Base-by-base conservation (phyloP, 495 filamentous ascomycete species). In the Aspergillus cristatus region DNA sequence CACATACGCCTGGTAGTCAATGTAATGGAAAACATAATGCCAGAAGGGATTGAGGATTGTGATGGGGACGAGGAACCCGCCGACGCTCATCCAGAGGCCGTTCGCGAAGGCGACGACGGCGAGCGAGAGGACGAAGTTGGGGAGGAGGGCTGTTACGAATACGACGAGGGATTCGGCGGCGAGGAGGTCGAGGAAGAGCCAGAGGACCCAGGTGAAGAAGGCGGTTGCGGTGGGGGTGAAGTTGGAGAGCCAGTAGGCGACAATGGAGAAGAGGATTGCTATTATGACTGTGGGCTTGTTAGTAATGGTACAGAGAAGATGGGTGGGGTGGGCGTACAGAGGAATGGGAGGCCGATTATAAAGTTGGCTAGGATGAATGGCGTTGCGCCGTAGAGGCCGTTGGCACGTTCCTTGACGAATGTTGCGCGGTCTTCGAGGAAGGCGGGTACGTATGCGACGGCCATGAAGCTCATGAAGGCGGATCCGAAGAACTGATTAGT, bases 401-500 rank as follows among this genome's bases (percentile, higher is more conserved):
- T 89, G 14, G 75, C 75, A n/a, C 81, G 74, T 45, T 91, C 85
- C 59, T 88, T 88, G 60, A 72, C 54, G 50, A 75, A 91, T 0
- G 74, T 79, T 3, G 73, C 65, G 31, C 76, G 75, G 51, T 91
- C 85, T 60, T 91, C 85, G 8, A 91, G 66, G 63, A 74, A 91
- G n/a, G 81, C 71, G 0, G 85, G 85, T 6, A 86, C 78, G 52
- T 89, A 90, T 6, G 84, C 85, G 0, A 85, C 81, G 1, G 85
- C 85, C 85, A 91, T 91, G 70, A 91, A 91, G 25, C 78, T 84
- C 82, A 91, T 86, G 65, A 91, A 91, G 0, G 84, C 85, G 0
- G 71, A 77, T 12, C 85, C 83, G 54, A 84, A 88, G 74, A 84
- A 81, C 60, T 69, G 26, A 7, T 11, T 14, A 18, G 31, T 38